Conservation (phyloP, 176 grass and related monocot genomes). For the Oryza nivara region DNA sequence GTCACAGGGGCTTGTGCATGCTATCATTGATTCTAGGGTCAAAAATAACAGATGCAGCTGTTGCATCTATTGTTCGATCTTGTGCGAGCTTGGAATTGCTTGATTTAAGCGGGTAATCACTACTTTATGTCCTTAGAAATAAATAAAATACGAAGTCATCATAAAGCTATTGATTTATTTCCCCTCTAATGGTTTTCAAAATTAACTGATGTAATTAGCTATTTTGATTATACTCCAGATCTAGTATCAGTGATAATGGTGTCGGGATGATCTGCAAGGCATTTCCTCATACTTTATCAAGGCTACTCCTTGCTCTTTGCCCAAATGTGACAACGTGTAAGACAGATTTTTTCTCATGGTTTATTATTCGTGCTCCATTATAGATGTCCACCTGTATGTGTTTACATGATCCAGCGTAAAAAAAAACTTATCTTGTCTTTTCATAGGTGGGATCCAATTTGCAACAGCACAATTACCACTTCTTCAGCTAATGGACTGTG, state of each 20-base stretch:
- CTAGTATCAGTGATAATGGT: conserved; percentile 91
- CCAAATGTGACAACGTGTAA: conserved; percentile 87
- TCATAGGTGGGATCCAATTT: conserved; percentile 85
- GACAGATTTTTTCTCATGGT: conserved; percentile 1
- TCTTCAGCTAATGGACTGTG: conserved; percentile 93
- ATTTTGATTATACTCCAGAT: conserved; percentile 56
- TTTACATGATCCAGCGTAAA: neutral
- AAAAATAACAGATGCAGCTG: conserved; percentile 90
- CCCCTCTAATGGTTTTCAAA: neutral
- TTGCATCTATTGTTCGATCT: conserved; percentile 78
- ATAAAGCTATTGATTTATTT: conserved; percentile 25
- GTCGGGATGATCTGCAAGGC: conserved; percentile 90
- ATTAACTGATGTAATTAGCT: conserved; percentile 16
- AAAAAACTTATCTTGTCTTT: conserved; percentile 10
- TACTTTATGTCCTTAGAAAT: conserved; percentile 20
- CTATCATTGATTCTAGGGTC: conserved; percentile 89
- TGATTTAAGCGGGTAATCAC: conserved; percentile 91
- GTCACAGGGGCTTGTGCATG: conserved; percentile 77
- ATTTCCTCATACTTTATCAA: conserved; percentile 71
- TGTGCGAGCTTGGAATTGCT: conserved; percentile 81
- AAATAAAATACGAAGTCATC: neutral
- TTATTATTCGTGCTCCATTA: neutral
- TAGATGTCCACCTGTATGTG: conserved; percentile 12
- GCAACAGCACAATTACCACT: conserved; percentile 78
- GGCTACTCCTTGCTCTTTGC: conserved; percentile 88